Conservation (phyloP, 2,329 filamentous ascomycete species). For the Didymella arachidicola region DNA sequence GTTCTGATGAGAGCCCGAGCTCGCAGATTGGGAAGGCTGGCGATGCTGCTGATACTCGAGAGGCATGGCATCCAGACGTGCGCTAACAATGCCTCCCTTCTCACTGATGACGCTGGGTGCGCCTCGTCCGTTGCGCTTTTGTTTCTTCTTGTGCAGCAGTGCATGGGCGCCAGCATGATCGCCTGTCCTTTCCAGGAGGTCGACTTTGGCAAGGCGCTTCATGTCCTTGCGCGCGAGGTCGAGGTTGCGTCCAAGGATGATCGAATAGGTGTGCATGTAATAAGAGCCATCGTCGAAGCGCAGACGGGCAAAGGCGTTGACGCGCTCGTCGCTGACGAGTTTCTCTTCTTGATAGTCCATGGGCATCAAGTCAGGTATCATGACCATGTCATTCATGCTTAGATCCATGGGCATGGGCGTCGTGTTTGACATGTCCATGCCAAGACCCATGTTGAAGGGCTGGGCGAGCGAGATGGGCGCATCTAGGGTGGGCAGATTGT, state of each 20-base stretch:
- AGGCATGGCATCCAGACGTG: constrained; percentile 44
- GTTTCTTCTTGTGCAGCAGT: constrained; percentile 49
- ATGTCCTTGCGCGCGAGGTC: constrained; percentile 56
- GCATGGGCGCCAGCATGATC: constrained; percentile 36
- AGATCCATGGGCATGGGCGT: constrained; percentile 26
- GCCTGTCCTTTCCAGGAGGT: constrained; percentile 37
- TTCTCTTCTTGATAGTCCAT: constrained; percentile 23
- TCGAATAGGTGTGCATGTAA: constrained; percentile 77
- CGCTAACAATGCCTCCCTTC: constrained; percentile 69
- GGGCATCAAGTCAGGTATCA: constrained; percentile 15
- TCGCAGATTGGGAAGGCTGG: constrained; percentile 59
- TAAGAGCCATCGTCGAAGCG: constrained; percentile 79
- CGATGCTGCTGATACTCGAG: constrained; percentile 47
- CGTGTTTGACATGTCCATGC: constrained; percentile 19
- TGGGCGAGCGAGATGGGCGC: constrained; percentile 33
- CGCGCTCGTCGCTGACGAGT: constrained; percentile 44
- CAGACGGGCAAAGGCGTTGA: constrained; percentile 70
- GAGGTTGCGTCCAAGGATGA: constrained; percentile 76
- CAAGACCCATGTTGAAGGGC: constrained; percentile 22
- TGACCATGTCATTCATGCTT: constrained; percentile 22
- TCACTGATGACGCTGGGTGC: constrained; percentile 71
- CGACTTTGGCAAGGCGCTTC: constrained; percentile 55
- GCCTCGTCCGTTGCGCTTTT: constrained; percentile 60
- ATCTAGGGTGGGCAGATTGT: constrained; percentile 29
- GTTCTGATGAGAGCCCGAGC: constrained; percentile 56